A percentile compares a stretch with the other conserved stretches of the same genome.
Evolutionary conservation across 2,329 filamentous ascomycete genomes (phyloP).

Genomic region (Ophiocordyceps robertsii): DNA sequence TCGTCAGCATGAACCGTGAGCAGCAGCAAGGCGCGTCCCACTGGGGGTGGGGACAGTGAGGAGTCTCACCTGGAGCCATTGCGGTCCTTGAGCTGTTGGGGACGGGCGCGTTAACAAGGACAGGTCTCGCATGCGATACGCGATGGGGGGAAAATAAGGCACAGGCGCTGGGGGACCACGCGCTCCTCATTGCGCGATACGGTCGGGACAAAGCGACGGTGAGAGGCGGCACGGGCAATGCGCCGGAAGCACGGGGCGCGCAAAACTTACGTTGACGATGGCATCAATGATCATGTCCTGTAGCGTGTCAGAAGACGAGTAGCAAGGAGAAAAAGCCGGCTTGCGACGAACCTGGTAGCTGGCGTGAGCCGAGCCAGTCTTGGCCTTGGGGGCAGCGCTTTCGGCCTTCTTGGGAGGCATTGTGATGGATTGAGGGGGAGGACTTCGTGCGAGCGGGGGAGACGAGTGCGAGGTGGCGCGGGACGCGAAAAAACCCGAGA

Average conservation of each 20-base stretch:
- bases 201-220: neutral
- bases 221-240: conserved; percentile 17
- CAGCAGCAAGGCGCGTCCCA: neutral
- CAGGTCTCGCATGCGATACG: neutral
- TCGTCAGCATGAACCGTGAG: conserved; percentile 3
- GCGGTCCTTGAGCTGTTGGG: conserved; percentile 44
- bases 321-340: neutral
- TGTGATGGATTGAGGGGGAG: conserved; percentile 18
- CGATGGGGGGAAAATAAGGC: neutral
- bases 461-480: neutral
- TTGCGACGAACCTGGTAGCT: conserved; percentile 42
- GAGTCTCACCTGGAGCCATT: conserved; percentile 35
- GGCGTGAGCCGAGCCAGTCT: conserved; percentile 36
- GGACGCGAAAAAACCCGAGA: conserved; percentile 4
- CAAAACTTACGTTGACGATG: conserved; percentile 42
- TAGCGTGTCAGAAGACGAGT: conserved; percentile 10
- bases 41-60: neutral
- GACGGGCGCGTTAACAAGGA: conserved; percentile 22
- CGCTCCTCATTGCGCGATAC: neutral
- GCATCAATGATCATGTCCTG: conserved; percentile 52
- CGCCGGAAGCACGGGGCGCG: conserved; percentile 20
- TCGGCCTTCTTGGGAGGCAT: conserved; percentile 50
- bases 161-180: neutral
- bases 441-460: conserved; percentile 1
- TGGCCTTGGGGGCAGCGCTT: conserved; percentile 26